Base-by-base conservation (phyloP, 2,329 filamentous ascomycete species). In the Calonectria pauciramosa region DNA sequence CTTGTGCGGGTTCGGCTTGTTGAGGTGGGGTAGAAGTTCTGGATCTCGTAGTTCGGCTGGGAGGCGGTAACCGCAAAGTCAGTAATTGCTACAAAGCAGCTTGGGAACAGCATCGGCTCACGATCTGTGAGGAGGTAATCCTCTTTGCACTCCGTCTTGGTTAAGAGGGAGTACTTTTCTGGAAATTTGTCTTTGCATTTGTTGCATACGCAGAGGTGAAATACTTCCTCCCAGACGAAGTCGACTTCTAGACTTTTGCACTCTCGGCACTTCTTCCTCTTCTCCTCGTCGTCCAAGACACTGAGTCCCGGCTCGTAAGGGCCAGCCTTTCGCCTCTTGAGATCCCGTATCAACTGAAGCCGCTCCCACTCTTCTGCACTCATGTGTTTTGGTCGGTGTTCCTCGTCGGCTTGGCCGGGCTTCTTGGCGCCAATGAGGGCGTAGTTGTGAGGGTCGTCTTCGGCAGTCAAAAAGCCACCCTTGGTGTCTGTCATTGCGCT, bases 401-500 rank as follows among this genome's bases (percentile, higher is more conserved):
- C 80, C 5, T 84, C 85, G 10, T 85, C 82, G 30, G 77, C 74
- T 71, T 81, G 82, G 41, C 74, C 83, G 20, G 79, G 77, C 86
- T 68, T 90, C 84, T 77, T 86, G 11, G 84, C 87, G 9, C 87
- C 89, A 7, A 38, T 36, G 80, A 93, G 91, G 11, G 93, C 95
- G 78, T 93, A 93, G 83, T 98, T 98, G 83, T 94, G 92, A 1
- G 97, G 97, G 84, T 99, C 97, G 82, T 99, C 97, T 76, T 96
- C 94, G 1, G 91, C 90, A n/a, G 94, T 94, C 77, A 99, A 86
- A 85, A 99, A 99, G 0, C 97, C 97, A 76, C 97, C 97, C 83
- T 98, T 98, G 0, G 96, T 99, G 84, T 99, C 97, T 9, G 94
- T 97, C 96, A 99, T 99, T 86, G 96, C 94, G 83, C 94, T 96